These are phyloP conservation scores for Phytomonas sp. DNA, from an alignment of 208 protist genomes.

Conservation along the genomic window DNA sequence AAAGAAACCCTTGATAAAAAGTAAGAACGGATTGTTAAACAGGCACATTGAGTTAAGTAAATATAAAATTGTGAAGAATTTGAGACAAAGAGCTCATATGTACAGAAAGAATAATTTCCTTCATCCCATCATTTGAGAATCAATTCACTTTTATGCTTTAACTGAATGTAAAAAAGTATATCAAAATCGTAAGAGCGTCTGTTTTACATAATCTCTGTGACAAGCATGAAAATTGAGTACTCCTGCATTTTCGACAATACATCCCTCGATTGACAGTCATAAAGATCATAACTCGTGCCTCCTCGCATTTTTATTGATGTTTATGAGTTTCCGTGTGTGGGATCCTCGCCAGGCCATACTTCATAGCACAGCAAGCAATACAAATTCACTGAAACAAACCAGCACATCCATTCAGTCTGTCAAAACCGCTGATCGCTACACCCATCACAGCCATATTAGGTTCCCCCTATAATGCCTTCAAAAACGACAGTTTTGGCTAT, in stretches of 20 bases:
- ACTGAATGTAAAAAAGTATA: neutral
- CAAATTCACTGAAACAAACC: neutral
- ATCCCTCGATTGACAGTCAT: neutral
- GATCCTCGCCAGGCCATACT: neutral
- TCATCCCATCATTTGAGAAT: neutral
- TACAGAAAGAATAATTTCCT: conserved; percentile 5
- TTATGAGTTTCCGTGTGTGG: neutral
- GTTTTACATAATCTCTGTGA: neutral
- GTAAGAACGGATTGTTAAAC: conserved; percentile 12
- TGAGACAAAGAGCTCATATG: conserved; percentile 3
- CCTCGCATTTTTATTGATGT: neutral
- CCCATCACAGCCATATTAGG: neutral
- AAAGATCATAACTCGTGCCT: neutral
- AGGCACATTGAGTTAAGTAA: neutral
- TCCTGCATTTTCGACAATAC: neutral
- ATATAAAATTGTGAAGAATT: conserved; percentile 4
- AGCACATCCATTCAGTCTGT: neutral
- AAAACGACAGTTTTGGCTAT: neutral
- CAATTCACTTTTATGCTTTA: neutral
- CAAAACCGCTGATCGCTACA: neutral
- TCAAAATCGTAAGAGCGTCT: neutral
- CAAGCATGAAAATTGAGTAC: neutral
- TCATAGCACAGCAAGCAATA: neutral
- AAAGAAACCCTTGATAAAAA: conserved; percentile 14
- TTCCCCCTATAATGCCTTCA: neutral